Evolutionary conservation across 139 green algal genomes (phyloP).

Genomic region (Astrephomene gubernaculifera): DNA sequence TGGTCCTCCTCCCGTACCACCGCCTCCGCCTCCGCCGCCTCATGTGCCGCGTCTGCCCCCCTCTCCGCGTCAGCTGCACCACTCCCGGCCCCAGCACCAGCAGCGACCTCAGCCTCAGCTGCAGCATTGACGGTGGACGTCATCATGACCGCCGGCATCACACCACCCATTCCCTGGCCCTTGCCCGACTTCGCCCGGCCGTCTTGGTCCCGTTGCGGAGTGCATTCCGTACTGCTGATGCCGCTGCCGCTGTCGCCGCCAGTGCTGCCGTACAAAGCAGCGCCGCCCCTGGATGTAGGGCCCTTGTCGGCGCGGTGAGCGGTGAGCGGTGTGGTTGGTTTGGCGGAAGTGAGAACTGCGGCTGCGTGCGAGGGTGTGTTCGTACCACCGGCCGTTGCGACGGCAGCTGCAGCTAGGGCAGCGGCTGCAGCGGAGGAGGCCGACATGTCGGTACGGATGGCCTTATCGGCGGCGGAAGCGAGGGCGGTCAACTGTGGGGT

Average conservation of each 20-base stretch:
- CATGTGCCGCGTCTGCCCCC: neutral
- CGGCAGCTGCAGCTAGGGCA: neutral
- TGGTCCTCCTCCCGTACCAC: neutral
- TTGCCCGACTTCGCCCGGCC: neutral
- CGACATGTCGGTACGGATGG: neutral
- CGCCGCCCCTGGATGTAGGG: neutral
- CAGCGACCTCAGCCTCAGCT: neutral
- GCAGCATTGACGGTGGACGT: neutral
- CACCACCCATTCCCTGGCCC: too few species aligned
- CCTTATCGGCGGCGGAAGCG: neutral
- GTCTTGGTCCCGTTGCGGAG: constrained; percentile 22
- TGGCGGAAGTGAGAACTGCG: too few species aligned
- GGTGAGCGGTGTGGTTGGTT: neutral
- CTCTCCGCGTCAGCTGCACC: too few species aligned
- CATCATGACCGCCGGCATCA: neutral
- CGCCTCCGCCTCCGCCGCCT: neutral
- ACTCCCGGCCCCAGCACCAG: neutral
- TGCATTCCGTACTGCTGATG: constrained; percentile 1
- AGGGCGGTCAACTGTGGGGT: neutral
- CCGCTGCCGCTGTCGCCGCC: neutral
- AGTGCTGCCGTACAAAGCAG: neutral
- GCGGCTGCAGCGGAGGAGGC: too few species aligned
- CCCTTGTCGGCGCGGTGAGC: neutral
- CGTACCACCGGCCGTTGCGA: too few species aligned
- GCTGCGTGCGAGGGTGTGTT: too few species aligned